phyloP scores from a whole-genome alignment of 257 asterid species.

The Marsdenia floribunda region DNA sequence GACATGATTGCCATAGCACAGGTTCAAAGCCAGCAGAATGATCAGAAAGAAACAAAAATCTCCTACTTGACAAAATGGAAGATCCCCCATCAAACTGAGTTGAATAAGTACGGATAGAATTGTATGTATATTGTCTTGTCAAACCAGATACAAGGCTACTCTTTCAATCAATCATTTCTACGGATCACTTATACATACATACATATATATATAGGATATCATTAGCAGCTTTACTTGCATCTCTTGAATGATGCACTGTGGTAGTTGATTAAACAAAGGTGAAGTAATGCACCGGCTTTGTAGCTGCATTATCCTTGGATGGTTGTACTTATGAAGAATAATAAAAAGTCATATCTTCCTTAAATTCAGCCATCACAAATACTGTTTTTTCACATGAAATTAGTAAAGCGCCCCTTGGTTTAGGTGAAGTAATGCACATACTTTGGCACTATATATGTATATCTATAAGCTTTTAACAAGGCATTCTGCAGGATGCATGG shows the following conservation, averaged over 20 bases:
- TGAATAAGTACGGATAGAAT: neutral
- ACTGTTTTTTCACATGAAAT: neutral
- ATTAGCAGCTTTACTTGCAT: too few species aligned
- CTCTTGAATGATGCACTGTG: conserved; percentile 8
- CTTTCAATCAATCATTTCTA: neutral
- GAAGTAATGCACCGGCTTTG: conserved; percentile 11
- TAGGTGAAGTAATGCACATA: neutral
- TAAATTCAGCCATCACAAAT: neutral
- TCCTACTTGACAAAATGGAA: neutral
- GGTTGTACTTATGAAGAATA: conserved; percentile 1
- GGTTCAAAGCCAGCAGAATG: conserved; percentile 4
- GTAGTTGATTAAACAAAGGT: neutral
- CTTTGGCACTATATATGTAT: neutral
- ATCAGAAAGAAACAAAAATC: neutral
- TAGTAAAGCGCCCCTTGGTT: neutral
- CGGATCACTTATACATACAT: neutral
- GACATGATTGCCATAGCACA: conserved; percentile 7
- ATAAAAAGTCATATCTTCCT: neutral
- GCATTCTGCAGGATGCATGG: too few species aligned
- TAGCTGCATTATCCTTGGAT: neutral
- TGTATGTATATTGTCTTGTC: neutral
- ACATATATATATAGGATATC: too few species aligned
- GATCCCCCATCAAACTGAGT: neutral
- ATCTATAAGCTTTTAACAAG: too few species aligned
- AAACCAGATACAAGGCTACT: neutral